These are phyloP conservation scores for Phytopythium cucurbitacearum DNA, from an alignment of 352 stramenopile genomes.

Conservation along the genomic window DNA sequence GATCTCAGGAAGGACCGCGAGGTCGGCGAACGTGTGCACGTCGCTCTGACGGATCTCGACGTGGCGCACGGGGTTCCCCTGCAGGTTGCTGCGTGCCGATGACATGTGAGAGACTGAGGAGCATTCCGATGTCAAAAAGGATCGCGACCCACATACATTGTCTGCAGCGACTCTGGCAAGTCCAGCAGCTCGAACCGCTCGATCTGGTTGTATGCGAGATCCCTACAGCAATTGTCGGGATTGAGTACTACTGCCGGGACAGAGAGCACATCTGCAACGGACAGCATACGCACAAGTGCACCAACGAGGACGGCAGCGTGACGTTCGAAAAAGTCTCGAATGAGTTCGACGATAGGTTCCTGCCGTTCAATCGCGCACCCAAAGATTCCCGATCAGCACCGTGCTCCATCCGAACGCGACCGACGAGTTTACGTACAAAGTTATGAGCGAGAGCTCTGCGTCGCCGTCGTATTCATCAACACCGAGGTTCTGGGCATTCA, in stretches of 20 bases:
- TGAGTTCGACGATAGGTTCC: slow-evolving; percentile 9
- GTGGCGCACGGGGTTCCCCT: slow-evolving; percentile 6
- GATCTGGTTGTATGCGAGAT: slow-evolving; percentile 9
- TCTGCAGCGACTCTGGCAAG: slow-evolving; percentile 1
- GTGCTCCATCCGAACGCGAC: no score
- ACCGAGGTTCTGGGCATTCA: slow-evolving; percentile 5
- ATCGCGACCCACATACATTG: slow-evolving; percentile 3
- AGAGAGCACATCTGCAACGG: no score
- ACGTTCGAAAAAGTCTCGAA: slow-evolving; percentile 6
- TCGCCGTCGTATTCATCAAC: slow-evolving; percentile 6
- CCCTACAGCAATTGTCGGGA: background rate
- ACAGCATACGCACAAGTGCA: slow-evolving; percentile 1
- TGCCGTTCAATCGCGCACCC: slow-evolving; percentile 1
- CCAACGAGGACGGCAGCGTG: slow-evolving; percentile 4
- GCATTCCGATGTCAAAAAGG: background rate
- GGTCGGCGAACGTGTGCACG: background rate
- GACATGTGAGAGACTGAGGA: background rate
- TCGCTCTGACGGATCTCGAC: slow-evolving; percentile 13
- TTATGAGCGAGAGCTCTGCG: no score
- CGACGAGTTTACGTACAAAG: no score
- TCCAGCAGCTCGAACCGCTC: slow-evolving; percentile 4
- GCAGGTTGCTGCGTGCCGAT: slow-evolving; percentile 3
- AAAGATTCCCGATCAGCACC: background rate
- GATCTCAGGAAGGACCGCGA: background rate
- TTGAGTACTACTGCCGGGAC: no score